Evolutionary conservation across 2,329 filamentous ascomycete genomes (phyloP).

Genomic region (Penicillium sp.): DNA sequence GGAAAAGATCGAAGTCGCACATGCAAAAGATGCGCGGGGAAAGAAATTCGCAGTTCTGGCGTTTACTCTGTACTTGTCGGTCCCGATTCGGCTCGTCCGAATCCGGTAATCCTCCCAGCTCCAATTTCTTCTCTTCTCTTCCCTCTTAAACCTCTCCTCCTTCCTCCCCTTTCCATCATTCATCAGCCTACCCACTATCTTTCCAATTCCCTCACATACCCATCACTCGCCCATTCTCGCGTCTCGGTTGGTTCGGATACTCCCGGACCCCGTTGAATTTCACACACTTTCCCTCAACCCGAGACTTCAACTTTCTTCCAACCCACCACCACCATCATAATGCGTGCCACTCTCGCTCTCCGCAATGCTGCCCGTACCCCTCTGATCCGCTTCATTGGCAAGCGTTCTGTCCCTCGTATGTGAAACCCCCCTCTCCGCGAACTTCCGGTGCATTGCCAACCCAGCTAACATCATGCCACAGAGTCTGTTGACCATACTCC

Average conservation of each 20-base stretch:
- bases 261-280: slow-evolving; percentile 26
- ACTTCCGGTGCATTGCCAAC: not conserved
- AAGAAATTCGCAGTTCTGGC: not conserved
- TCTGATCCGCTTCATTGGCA: slow-evolving; percentile 48
- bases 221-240: slow-evolving; percentile 6
- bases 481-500: slow-evolving; percentile 50
- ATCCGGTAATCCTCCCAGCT: slow-evolving; percentile 12
- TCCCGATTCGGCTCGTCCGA: slow-evolving; percentile 15
- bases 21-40: slow-evolving; percentile 3
- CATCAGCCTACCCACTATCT: slow-evolving; percentile 3
- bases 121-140: slow-evolving; percentile 14
- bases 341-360: slow-evolving; percentile 41
- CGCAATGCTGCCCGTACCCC: slow-evolving; percentile 41
- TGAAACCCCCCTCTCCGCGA: slow-evolving; percentile 3
- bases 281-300: slow-evolving; percentile 19
- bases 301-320: slow-evolving; percentile 10
- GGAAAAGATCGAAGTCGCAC: slow-evolving; percentile 20
- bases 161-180: slow-evolving; percentile 9
- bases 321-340: slow-evolving; percentile 23
- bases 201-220: not conserved
- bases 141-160: slow-evolving; percentile 4
- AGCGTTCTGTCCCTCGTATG: slow-evolving; percentile 43
- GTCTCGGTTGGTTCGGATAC: slow-evolving; percentile 26
- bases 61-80: too few species aligned
- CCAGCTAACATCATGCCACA: slow-evolving; percentile 20